A percentile compares a stretch with the other conserved stretches of the same genome.
Conservation (phyloP, 169 alveolate species). For the Plasmodium coatneyi region DNA sequence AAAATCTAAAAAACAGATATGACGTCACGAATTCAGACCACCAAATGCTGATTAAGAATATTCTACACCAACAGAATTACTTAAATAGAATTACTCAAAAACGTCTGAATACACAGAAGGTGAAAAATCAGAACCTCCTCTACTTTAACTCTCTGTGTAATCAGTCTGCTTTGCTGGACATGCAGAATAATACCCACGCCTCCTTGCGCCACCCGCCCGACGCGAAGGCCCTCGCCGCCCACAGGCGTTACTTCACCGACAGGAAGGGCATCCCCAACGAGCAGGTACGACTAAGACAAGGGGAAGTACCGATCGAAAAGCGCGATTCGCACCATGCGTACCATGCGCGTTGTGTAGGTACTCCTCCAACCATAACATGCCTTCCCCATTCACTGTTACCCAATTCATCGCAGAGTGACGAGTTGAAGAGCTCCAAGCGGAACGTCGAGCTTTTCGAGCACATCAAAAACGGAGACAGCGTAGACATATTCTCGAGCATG, state of each 20-base stretch:
- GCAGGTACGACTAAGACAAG: background rate
- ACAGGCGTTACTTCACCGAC: constrained; percentile 23
- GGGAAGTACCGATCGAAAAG: background rate
- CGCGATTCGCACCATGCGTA: no score
- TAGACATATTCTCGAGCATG: constrained; percentile 57
- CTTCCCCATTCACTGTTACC: background rate
- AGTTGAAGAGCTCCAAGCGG: constrained; percentile 15
- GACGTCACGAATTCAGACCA: constrained; percentile 59
- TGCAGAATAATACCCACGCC: constrained; percentile 27
- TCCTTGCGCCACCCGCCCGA: background rate
- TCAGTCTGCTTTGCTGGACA: constrained; percentile 36
- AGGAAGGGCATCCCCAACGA: constrained; percentile 68
- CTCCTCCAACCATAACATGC: background rate
- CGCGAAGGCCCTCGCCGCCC: background rate
- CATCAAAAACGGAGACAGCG: constrained; percentile 67
- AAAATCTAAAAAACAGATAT: constrained; percentile 56
- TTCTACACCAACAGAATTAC: constrained; percentile 63
- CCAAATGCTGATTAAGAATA: constrained; percentile 44
- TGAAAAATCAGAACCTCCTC: constrained; percentile 41
- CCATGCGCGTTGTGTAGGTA: no score
- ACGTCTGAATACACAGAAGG: constrained; percentile 40
- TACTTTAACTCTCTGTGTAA: constrained; percentile 27
- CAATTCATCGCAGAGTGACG: constrained; percentile 12
- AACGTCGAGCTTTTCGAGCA: constrained; percentile 16
- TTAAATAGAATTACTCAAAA: constrained; percentile 37